Conservation (phyloP, 495 filamentous ascomycete genomes). For the Neurospora tetrasperma region DNA sequence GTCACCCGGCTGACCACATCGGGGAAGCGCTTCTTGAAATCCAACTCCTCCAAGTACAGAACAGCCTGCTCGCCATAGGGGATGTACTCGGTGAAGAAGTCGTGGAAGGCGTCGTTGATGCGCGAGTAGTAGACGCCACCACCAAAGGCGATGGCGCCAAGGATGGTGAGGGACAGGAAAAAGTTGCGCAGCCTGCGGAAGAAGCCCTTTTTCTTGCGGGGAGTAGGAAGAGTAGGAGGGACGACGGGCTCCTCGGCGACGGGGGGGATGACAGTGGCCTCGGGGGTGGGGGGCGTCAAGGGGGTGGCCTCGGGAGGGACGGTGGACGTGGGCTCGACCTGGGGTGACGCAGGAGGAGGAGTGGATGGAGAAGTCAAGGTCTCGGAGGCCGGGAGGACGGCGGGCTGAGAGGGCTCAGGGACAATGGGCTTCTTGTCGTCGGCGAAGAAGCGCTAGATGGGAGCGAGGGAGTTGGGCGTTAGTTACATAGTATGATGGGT, state of each 20-base stretch:
- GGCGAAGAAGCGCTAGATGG: slow-evolving; percentile 46
- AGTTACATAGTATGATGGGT: slow-evolving; percentile 6
- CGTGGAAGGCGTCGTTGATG: slow-evolving; percentile 94
- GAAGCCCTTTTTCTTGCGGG: slow-evolving; percentile 57
- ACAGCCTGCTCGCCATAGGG: slow-evolving; percentile 92
- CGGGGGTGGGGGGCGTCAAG: slow-evolving; percentile 38
- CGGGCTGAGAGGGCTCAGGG: slow-evolving; percentile 34
- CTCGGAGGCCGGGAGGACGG: slow-evolving; percentile 48
- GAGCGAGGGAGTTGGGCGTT: neutral
- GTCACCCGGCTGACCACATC: slow-evolving; percentile 44
- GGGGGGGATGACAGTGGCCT: slow-evolving; percentile 40
- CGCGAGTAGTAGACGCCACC: slow-evolving; percentile 86
- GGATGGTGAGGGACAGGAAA: slow-evolving; percentile 58
- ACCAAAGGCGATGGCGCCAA: slow-evolving; percentile 68
- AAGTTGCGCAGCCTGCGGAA: slow-evolving; percentile 59
- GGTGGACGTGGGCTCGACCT: slow-evolving; percentile 35
- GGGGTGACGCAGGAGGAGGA: slow-evolving; percentile 30
- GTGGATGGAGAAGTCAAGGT: slow-evolving; percentile 42
- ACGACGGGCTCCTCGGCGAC: slow-evolving; percentile 16
- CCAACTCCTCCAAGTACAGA: slow-evolving; percentile 92
- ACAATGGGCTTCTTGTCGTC: slow-evolving; percentile 43
- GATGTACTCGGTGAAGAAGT: slow-evolving; percentile 97
- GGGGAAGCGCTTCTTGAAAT: slow-evolving; percentile 87
- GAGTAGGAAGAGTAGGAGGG: slow-evolving; percentile 37
- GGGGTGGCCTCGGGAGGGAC: slow-evolving; percentile 54